These are phyloP conservation scores for Mollisia scopiformis DNA, from an alignment of 2,329 filamentous ascomycete species.

Conservation along the genomic window DNA sequence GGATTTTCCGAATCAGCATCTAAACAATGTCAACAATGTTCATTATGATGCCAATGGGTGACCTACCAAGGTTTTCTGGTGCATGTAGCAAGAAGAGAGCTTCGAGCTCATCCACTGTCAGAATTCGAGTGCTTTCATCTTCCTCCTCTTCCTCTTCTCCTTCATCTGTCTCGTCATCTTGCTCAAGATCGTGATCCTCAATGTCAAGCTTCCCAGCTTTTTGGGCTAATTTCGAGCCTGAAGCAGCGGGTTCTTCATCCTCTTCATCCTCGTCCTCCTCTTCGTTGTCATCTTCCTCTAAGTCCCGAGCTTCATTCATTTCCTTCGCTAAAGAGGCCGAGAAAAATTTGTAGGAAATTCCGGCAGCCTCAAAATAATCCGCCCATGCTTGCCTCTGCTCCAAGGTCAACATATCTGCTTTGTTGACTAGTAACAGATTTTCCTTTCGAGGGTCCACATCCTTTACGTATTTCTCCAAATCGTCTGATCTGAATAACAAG, in stretches of 20 bases:
- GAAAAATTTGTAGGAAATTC: constrained; percentile 94
- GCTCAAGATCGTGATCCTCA: constrained; percentile 39
- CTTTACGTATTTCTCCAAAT: constrained; percentile 92
- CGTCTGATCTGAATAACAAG: constrained; percentile 89
- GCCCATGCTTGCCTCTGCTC: constrained; percentile 85
- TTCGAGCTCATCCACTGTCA: constrained; percentile 93
- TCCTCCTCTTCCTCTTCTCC: constrained; percentile 27
- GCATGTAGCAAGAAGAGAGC: constrained; percentile 81
- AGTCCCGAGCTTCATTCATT: constrained; percentile 72
- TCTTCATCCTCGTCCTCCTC: constrained; percentile 19
- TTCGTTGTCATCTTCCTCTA: constrained; percentile 50
- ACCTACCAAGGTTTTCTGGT: constrained; percentile 59
- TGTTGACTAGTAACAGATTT: constrained; percentile 94
- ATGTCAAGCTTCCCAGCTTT: constrained; percentile 46
- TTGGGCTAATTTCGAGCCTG: constrained; percentile 28
- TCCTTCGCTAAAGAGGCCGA: constrained; percentile 92
- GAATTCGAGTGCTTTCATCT: constrained; percentile 67
- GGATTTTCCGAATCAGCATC: constrained; percentile 49
- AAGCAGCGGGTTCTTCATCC: constrained; percentile 36
- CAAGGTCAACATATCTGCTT: constrained; percentile 97
- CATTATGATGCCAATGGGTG: constrained; percentile 16
- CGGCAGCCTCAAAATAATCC: constrained; percentile 76
- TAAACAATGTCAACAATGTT: constrained; percentile 31
- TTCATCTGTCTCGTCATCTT: constrained; percentile 37
- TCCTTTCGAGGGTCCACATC: constrained; percentile 86